These are phyloP conservation scores for Cokeromyces recurvatus DNA, from an alignment of 371 early-diverging fungal genomes.

Conservation along the genomic window DNA sequence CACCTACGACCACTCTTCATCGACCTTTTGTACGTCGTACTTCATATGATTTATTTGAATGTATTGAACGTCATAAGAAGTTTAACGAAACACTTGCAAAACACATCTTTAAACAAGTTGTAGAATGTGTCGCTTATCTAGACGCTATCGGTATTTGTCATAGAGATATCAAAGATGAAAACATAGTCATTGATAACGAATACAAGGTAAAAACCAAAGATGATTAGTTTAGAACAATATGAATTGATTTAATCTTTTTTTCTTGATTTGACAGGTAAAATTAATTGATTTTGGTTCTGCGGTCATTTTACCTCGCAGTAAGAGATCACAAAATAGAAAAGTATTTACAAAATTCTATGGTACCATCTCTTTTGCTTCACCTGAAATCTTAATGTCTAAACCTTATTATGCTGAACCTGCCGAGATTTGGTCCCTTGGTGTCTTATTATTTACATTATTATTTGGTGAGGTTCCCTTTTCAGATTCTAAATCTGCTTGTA, in stretches of 20 bases:
- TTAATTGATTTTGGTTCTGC: conserved; percentile 79
- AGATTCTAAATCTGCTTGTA: conserved; percentile 47
- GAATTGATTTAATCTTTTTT: too few relatives aligned
- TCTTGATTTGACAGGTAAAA: conserved; percentile 46
- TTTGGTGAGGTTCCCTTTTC: conserved; percentile 75
- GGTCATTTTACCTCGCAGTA: conserved; percentile 32
- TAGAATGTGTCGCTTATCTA: conserved; percentile 60
- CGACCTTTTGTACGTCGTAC: conserved; percentile 46
- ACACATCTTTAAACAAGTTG: conserved; percentile 70
- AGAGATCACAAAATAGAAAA: conserved; percentile 16
- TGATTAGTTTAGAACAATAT: not conserved
- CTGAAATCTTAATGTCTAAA: conserved; percentile 73
- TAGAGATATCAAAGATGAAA: conserved; percentile 72
- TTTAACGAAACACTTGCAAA: conserved; percentile 58
- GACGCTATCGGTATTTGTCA: conserved; percentile 58
- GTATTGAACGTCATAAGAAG: conserved; percentile 63
- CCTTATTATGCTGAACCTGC: conserved; percentile 75
- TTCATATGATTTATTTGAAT: conserved; percentile 78
- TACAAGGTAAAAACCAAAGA: conserved; percentile 37
- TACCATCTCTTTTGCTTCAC: conserved; percentile 60
- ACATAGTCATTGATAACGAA: conserved; percentile 70
- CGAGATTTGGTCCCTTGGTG: conserved; percentile 82
- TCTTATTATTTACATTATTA: conserved; percentile 69
- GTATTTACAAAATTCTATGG: conserved; percentile 41
- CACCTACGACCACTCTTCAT: conserved; percentile 1